A percentile compares a stretch with the other conserved stretches of the same genome.
Evolutionary conservation across 768 basidiomycete genomes (phyloP).

Genomic region (Rhodotorula babjevae): DNA sequence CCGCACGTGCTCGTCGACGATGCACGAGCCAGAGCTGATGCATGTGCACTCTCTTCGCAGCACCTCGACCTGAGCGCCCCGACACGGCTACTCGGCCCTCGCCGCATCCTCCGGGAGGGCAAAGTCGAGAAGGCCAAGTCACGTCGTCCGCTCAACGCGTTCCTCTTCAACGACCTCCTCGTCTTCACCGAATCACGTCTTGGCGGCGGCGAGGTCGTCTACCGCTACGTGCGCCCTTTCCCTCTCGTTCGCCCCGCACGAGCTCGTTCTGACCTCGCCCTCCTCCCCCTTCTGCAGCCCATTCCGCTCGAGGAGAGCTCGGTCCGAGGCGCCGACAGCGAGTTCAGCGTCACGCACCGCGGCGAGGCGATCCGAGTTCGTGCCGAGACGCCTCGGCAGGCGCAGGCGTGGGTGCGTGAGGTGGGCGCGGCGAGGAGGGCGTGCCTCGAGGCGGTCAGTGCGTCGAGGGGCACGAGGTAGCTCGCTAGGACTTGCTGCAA

Average conservation of each 20-base stretch:
- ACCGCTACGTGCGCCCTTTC: constrained; percentile 22
- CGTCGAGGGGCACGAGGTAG: not conserved
- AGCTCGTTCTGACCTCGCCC: not conserved
- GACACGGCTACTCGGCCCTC: constrained; percentile 75
- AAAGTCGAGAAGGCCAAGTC: constrained; percentile 74
- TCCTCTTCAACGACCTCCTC: constrained; percentile 84
- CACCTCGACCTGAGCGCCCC: constrained; percentile 85
- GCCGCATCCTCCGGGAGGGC: constrained; percentile 75
- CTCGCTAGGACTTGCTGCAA: not conserved
- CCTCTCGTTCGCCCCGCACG: not conserved
- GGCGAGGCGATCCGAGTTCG: constrained; percentile 31
- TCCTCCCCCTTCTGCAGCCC: constrained; percentile 37
- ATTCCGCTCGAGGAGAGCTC: constrained; percentile 43
- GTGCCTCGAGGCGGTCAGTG: constrained; percentile 30
- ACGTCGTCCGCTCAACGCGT: constrained; percentile 66
- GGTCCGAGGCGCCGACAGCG: constrained; percentile 25
- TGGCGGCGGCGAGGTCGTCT: constrained; percentile 15
- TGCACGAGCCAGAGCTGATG: no score
- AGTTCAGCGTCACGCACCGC: constrained; percentile 25
- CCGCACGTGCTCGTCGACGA: not conserved
- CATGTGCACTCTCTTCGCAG: not conserved
- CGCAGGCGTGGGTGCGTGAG: constrained; percentile 55
- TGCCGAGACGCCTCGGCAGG: constrained; percentile 53
- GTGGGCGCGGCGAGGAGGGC: constrained; percentile 50
- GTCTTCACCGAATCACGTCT: constrained; percentile 67